Percentiles rank a stretch among this genome's conserved stretches.
Evolutionary conservation across 495 filamentous ascomycete genomes (phyloP).

Genomic region (Cudoniella acicularis): DNA sequence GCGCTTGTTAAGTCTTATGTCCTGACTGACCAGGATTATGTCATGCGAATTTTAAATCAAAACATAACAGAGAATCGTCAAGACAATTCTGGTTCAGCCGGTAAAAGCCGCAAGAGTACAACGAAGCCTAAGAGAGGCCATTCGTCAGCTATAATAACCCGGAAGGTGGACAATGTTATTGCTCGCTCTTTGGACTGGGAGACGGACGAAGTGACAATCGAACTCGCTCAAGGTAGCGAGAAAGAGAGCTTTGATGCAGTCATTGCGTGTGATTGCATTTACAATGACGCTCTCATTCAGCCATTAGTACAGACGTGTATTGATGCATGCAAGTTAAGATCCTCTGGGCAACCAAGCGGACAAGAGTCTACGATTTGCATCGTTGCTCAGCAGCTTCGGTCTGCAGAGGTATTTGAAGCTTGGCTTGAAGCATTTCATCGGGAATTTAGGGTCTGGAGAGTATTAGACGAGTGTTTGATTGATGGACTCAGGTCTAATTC

Average conservation of each 20-base stretch:
- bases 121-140: constrained; percentile 22
- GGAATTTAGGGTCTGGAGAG: constrained; percentile 69
- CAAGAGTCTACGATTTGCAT: constrained; percentile 58
- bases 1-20: constrained; percentile 62
- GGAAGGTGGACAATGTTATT: constrained; percentile 35
- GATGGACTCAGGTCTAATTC: constrained; percentile 52
- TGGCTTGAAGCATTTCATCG: constrained; percentile 69
- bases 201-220: constrained; percentile 40
- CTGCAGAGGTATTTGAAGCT: constrained; percentile 75
- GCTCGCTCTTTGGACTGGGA: constrained; percentile 70
- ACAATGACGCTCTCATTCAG: constrained; percentile 77
- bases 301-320: constrained; percentile 82
- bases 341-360: constrained; percentile 15
- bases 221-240: constrained; percentile 28
- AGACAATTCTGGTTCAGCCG: background rate
- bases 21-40: constrained; percentile 87
- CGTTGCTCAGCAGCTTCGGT: constrained; percentile 81
- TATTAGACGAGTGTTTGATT: constrained; percentile 60
- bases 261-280: constrained; percentile 85
- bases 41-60: constrained; percentile 64
- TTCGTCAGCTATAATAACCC: constrained; percentile 4
- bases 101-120: constrained; percentile 27
- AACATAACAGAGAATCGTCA: constrained; percentile 66
- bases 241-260: constrained; percentile 54
- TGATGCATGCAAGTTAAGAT: constrained; percentile 64